Evolutionary conservation across 352 stramenopile species (phyloP), one percentile per base, ranked within the genome.

Genomic region (Pythium folliculosum): DNA sequence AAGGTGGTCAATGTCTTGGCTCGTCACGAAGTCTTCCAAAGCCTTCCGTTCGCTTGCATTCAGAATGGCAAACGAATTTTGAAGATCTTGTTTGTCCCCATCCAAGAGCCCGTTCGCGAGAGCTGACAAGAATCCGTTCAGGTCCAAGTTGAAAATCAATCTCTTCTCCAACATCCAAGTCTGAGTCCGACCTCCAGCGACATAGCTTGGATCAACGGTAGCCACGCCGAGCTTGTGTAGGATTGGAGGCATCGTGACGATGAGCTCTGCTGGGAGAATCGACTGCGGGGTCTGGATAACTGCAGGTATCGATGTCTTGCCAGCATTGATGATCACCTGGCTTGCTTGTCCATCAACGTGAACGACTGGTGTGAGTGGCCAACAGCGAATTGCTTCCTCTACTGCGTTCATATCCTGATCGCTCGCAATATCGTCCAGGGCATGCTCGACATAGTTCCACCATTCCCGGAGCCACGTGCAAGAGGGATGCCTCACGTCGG

Each of bases 71-170:
- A 68, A 72, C 45, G 60, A 8, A 25, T 16, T 6, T 22, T 49
- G 13, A 1, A 68, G 21, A 16, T 7, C 49, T 7, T 14, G 12
- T 35, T 49, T n/a, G 2, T 32, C 59, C 9, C 27, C 48, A 21
- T 54, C 21, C 10, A 38, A 32, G 0, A 68, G 45, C n/a, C 67
- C 45, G 30, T 55, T 45, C 0, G 19, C 23, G 1, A 73, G 25
- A 27, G 67, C 67, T 21, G 67, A 73, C 25, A 73, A 49, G 21
- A 73, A 60, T 4, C 67, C 60, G 22, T 69, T 50, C 9, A 73
- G 37, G 49, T 40, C 53, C 19, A 73, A 30, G 9, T 47, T 45
- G 19, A 51, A 57, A 17, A 65, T 30, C 14, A 69, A 21, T 22
- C 21, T 27, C 7, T 61, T 21, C 17, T 73, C 22, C 21, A 68